A percentile compares a stretch with the other conserved stretches of the same genome.
These are phyloP conservation scores for Neurospora sp. DNA, from an alignment of 2,329 filamentous ascomycete species.

Conservation along the genomic window DNA sequence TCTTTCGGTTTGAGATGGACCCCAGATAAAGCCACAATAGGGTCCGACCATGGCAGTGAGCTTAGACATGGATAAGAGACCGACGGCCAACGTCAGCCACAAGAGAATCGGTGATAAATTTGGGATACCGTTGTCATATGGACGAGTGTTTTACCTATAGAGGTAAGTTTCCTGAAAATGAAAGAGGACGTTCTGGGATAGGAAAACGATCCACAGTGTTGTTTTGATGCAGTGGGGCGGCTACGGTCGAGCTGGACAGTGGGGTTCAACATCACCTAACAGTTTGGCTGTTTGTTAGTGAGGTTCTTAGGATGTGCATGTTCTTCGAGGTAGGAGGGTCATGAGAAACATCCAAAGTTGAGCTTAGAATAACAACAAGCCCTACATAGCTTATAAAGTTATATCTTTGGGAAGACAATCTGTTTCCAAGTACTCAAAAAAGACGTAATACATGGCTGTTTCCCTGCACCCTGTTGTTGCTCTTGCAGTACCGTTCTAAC, in stretches of 20 bases:
- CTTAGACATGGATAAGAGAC: neutral
- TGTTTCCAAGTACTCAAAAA: neutral
- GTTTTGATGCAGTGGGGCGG: neutral
- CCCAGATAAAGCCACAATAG: neutral
- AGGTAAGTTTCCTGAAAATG: neutral
- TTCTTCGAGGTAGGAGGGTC: neutral
- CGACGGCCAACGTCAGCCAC: neutral
- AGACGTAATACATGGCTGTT: neutral
- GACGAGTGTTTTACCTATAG: neutral
- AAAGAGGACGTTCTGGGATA: neutral
- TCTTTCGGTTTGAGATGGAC: neutral
- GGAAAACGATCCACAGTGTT: neutral
- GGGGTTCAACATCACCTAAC: neutral
- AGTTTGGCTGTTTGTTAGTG: neutral
- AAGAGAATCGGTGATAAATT: neutral
- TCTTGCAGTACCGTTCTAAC: neutral
- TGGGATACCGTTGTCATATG: neutral
- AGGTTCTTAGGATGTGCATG: neutral
- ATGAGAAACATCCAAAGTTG: neutral
- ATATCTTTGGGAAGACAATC: neutral
- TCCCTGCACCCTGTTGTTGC: neutral
- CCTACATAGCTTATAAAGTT: fast-evolving
- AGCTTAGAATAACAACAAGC: neutral
- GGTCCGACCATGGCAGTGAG: neutral
- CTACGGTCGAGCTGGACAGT: neutral